Evolutionary conservation across 2,329 filamentous ascomycete species (phyloP), one percentile per base, ranked within the genome.

Genomic region (Exophiala calicioides): DNA sequence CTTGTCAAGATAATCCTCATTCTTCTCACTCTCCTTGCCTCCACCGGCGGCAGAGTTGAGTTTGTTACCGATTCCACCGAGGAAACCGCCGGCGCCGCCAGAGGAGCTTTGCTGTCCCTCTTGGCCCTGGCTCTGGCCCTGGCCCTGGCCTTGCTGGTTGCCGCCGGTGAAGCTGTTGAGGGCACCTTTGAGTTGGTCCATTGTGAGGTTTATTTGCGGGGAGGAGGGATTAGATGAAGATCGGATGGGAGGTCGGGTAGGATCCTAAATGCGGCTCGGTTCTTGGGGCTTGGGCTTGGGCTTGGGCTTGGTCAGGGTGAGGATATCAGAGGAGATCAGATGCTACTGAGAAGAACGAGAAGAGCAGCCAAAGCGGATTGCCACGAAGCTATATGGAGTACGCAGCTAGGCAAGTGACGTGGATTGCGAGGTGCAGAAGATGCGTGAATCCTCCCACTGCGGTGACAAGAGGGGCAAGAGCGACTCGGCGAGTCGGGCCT

Each of bases 1-100:
- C 73, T 93, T 93, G 72, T 93, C 88, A 41, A 93, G 79, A n/a
- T 67, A 70, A 62, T 91, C 86, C 68, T 93, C 87, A 59, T 90
- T 86, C 79, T 88, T 84, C 78, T 91, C 88, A 63, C 84, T 82
- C 67, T 86, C 73, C 24, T 69, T 69, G 27, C 88, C 88, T 42
- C 88, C 88, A 26, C 88, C 88, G 15, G 84, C 85, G 56, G 82
- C 75, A 47, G 69, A 64, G 72, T 91, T 88, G 50, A 90, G 41
- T 72, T 87, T 88, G 70, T 84, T 78, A 64, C 81, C 77, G 55
- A 90, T 65, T 50, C 82, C 81, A 50, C 78, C 73, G 37, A 79
- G 64, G 65, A 56, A 49, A 46, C 74, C 71, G 21, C 74, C 73
- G 38, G 51, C 53, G 15, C 50, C 47, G 13, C 48, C 40, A 53